Evolutionary conservation across 2,329 filamentous ascomycete genomes (phyloP).

Genomic region (Hymenotorrendiella dingleyae): DNA sequence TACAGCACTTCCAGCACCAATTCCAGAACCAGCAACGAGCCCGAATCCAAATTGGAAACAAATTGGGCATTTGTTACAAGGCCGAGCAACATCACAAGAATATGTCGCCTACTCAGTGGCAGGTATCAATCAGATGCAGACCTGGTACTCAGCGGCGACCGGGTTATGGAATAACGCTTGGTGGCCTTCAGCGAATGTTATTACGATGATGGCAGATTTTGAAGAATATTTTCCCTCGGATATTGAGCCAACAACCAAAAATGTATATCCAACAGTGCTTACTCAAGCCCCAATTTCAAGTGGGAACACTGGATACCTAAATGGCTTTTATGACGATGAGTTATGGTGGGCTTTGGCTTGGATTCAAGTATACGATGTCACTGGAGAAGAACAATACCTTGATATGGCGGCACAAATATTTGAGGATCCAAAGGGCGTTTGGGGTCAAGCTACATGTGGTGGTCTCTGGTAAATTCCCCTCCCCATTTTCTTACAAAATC

Average conservation of each 20-base stretch:
- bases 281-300: conserved; percentile 16
- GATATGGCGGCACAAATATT: conserved; percentile 48
- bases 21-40: conserved; percentile 3
- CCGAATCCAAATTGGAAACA: conserved; percentile 3
- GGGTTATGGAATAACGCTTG: conserved; percentile 60
- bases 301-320: conserved; percentile 41
- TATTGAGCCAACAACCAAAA: conserved; percentile 13
- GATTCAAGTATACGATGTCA: conserved; percentile 51
- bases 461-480: conserved; percentile 39
- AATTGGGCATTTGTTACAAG: conserved; percentile 2
- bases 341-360: conserved; percentile 60
- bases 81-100: conserved; percentile 12
- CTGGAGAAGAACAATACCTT: conserved; percentile 46
- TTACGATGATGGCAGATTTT: conserved; percentile 57
- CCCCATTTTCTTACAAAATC: background rate
- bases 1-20: conserved; percentile 5
- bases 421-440: conserved; percentile 48
- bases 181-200: conserved; percentile 67
- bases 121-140: conserved; percentile 44
- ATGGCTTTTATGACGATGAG: conserved; percentile 54
- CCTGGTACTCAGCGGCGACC: conserved; percentile 52
- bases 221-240: conserved; percentile 21
- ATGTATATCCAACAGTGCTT: conserved; percentile 23
- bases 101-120: conserved; percentile 24
- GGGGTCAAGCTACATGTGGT: conserved; percentile 44